A percentile compares a stretch with the other conserved stretches of the same genome.
phyloP scores from a whole-genome alignment of 176 grass and related monocot species.

The Oryza meyeriana region DNA sequence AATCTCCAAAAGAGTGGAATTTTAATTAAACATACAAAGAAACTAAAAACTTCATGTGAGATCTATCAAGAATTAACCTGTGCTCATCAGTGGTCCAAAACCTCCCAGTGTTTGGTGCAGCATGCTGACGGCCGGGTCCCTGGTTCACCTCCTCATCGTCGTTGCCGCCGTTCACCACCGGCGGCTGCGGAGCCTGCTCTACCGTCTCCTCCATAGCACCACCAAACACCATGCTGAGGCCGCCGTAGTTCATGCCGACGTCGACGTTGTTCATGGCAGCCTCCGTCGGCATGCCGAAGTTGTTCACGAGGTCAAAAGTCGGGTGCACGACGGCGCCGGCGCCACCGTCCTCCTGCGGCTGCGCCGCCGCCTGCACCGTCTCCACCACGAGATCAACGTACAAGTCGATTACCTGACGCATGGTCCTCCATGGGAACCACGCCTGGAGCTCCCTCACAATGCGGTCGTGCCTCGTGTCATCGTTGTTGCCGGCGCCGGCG shows the following conservation, averaged over 20 bases:
- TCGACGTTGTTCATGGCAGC: not conserved
- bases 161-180: too few relatives aligned
- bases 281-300: not conserved
- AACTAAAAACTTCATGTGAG: not conserved
- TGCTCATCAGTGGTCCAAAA: slow-evolving; percentile 22
- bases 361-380: not conserved
- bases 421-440: slow-evolving; percentile 28
- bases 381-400: slow-evolving; percentile 20
- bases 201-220: not conserved
- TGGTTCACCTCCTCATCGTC: not conserved
- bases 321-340: not conserved
- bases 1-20: not conserved
- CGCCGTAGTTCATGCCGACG: not conserved
- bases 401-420: slow-evolving; percentile 14
- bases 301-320: not conserved
- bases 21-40: not conserved
- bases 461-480: not conserved
- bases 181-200: not conserved
- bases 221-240: not conserved
- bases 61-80: not conserved
- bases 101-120: not conserved
- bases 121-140: not conserved
- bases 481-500: not conserved
- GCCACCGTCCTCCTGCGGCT: not conserved
- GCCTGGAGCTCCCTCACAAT: not conserved